Conservation (phyloP, 176 grass and related monocot species). For the Carex cristatella region DNA sequence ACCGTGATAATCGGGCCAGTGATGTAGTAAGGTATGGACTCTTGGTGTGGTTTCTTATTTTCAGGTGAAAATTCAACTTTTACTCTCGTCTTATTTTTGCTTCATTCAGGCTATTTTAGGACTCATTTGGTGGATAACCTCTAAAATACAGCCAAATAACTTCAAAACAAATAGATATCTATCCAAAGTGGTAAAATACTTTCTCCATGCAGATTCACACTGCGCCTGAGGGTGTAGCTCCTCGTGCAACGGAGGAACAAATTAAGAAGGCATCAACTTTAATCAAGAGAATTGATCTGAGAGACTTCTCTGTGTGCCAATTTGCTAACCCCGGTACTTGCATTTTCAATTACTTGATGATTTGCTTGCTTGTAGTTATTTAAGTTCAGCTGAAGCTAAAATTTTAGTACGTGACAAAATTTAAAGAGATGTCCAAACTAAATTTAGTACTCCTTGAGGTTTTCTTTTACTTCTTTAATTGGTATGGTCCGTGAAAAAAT, state of each 20-base stretch:
- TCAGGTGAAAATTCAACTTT: neutral
- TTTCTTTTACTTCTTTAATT: neutral
- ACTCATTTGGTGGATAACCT: neutral
- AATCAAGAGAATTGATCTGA: constrained; percentile 73
- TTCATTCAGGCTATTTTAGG: neutral
- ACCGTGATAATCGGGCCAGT: neutral
- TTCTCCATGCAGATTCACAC: constrained; percentile 49
- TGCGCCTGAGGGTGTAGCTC: constrained; percentile 39
- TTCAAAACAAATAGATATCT: neutral
- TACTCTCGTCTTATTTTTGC: neutral
- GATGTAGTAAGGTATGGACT: neutral
- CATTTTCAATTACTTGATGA: neutral
- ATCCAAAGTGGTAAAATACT: neutral
- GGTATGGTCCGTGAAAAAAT: neutral
- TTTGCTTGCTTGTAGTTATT: neutral
- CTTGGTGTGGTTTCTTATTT: neutral
- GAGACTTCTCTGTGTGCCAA: constrained; percentile 57
- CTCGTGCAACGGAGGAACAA: constrained; percentile 74
- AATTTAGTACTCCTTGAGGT: neutral
- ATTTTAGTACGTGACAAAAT: neutral
- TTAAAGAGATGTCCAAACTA: neutral
- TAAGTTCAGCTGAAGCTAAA: neutral
- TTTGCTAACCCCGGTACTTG: constrained; percentile 78
- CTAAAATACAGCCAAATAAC: neutral
- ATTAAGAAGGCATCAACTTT: constrained; percentile 67